These are phyloP conservation scores for Chytriomyces sp. DNA, from an alignment of 192 early-diverging fungal species.

Conservation along the genomic window DNA sequence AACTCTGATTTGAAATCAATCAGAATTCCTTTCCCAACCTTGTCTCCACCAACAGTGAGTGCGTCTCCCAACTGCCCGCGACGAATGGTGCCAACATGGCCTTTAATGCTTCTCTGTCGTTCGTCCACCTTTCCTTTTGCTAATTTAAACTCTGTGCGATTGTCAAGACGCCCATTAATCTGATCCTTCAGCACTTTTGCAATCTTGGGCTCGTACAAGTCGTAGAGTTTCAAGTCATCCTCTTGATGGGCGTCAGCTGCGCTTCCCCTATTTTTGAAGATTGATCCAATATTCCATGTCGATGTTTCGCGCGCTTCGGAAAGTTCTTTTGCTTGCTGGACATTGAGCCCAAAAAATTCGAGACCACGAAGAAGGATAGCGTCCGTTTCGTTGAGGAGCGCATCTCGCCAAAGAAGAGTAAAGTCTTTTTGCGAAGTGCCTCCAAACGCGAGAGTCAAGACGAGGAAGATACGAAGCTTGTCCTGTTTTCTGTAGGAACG, in stretches of 20 bases:
- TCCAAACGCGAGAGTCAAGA: conserved; percentile 14
- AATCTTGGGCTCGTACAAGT: conserved; percentile 26
- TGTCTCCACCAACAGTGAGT: background rate
- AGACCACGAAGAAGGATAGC: conserved; percentile 11
- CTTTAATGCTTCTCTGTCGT: background rate
- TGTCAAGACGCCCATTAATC: conserved; percentile 3
- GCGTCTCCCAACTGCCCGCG: background rate
- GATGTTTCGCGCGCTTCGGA: background rate
- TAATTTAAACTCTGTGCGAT: background rate
- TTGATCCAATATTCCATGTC: background rate
- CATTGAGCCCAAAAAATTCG: conserved; percentile 20
- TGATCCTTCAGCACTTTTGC: conserved; percentile 11
- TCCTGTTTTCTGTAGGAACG: conserved; percentile 2
- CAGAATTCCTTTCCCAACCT: background rate
- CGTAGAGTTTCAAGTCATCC: background rate
- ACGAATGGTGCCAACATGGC: background rate
- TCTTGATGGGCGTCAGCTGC: background rate
- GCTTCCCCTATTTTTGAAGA: background rate
- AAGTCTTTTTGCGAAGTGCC: background rate
- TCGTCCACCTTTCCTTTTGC: background rate
- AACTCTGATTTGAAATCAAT: conserved; percentile 27
- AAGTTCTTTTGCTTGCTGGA: background rate
- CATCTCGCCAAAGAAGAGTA: background rate
- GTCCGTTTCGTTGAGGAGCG: background rate
- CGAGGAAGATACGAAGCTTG: conserved; percentile 20